Base-by-base conservation (phyloP, 768 basidiomycete genomes). In the Tulasnella calospora region DNA sequence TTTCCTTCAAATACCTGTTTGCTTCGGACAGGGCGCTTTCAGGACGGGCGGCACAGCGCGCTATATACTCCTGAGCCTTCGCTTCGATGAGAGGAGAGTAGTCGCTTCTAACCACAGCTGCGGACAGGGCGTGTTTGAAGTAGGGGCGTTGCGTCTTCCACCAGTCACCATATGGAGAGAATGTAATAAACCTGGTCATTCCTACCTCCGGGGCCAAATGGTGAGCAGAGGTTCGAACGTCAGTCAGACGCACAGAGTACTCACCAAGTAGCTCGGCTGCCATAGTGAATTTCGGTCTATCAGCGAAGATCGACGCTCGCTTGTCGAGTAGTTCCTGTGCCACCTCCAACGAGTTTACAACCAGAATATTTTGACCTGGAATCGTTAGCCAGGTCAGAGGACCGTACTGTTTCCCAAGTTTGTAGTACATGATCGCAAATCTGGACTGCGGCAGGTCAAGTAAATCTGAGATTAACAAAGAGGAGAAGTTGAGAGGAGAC, bases 201-300 rank as follows among this genome's bases (percentile, higher is more conserved):
- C 61, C 61, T 67, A 35, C 51, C 23, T 67, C 61, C 33, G 21
- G 30, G 33, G 17, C 27, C 30, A 33, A 7, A 13, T 35, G 0
- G 33, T 67, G 15, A 67, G 61, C 13, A 35, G 27, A 30, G 10
- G 27, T 13, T 67, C 17, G 12, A 33, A 13, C 33, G 27, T 6
- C 12, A 6, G 19, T 67, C 61, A 13, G 27, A 5, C 61, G 10
- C 10, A 17, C 30, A 35, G 2, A 10, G 73, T 8, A 15, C 73
- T 47, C 36, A 74, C 73, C 73, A 19, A 55, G 33, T 23, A 74
- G 23, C n/a, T 47, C 73, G 13, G 13, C 8, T 27, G 27, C 15
- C 73, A 74, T 74, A 19, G 35, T 47, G 73, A 74, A 74, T 10
- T 13, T 35, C 6, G 73, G 73, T 55, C 73, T 41, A 33, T 74